Evolutionary conservation across 2,329 filamentous ascomycete species (phyloP), one percentile per base, ranked within the genome.

Genomic region (Tolypocladium tundrense): DNA sequence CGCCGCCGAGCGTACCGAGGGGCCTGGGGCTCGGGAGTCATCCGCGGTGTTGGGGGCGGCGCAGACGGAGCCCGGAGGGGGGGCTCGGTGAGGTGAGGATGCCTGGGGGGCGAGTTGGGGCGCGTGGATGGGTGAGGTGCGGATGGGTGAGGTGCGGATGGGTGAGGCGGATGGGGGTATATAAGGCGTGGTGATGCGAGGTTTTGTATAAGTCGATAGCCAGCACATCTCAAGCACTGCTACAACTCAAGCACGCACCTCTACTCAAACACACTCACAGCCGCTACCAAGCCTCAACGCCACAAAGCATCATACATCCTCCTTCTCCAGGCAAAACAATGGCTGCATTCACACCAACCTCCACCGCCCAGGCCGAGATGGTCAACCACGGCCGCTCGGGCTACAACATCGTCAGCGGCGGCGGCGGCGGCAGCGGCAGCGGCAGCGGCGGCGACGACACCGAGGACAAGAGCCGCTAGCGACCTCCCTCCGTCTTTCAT

Each of bases 301-400:
- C 40, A 48, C 27, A 31, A 43, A 55, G 6, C 40, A 24, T 13
- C n/a, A 39, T 19, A 27, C 24, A 27, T 27, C 24, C 19, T 6
- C 11, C 43, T 13, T 1, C 54, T 43, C 39, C 48, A 57, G 2
- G 31, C 40, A 24, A 16, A 48, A 55, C 45, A 58, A 64, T 61
- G 61, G 56, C 61, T 24, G 59, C 67, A 60, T 59, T 57, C 58
- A 63, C 62, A 57, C 64, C 65, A 60, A 64, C 64, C 57, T 64
- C 66, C 41, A 57, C 61, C 58, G 62, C 65, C 62, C 64, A 64
- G 60, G 64, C 61, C 55, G 60, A 68, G 57, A 64, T 71, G 65
- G 66, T 69, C 66, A 70, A 72, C 71, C 68, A 67, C 60, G 73
- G 73, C 65, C 75, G 70, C 67, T 75, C 71, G 57, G 74, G 75